Conservation (phyloP, 208 protist species). For the Naegleria fowleri region DNA sequence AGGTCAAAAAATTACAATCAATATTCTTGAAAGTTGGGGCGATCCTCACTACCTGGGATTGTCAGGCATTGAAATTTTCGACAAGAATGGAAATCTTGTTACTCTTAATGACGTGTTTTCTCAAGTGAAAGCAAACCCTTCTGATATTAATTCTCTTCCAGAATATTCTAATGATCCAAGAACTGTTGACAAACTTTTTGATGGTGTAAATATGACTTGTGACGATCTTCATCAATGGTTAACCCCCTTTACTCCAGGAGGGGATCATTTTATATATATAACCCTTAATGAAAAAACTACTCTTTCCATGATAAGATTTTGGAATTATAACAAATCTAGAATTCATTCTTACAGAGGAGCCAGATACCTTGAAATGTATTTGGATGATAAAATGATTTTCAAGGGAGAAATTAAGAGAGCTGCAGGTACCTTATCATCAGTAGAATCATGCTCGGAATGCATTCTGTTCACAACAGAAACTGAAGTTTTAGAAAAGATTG, state of each 20-base stretch:
- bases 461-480: slow-evolving; percentile 25
- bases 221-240: slow-evolving; percentile 72
- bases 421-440: not conserved
- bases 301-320: slow-evolving; percentile 66
- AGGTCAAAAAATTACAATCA: slow-evolving; percentile 58
- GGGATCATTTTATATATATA: slow-evolving; percentile 62
- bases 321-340: slow-evolving; percentile 83
- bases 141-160: slow-evolving; percentile 45
- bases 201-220: slow-evolving; percentile 62
- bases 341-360: slow-evolving; percentile 70
- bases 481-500: not conserved
- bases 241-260: slow-evolving; percentile 63
- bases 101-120: slow-evolving; percentile 34
- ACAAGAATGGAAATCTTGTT: slow-evolving; percentile 58
- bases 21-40: slow-evolving; percentile 72
- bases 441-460: not conserved
- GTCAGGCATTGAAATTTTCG: slow-evolving; percentile 76
- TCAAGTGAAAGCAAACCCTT: slow-evolving; percentile 33
- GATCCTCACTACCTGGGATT: slow-evolving; percentile 77
- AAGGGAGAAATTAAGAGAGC: slow-evolving; percentile 60
- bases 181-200: slow-evolving; percentile 65
- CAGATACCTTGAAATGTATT: slow-evolving; percentile 63
- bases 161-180: slow-evolving; percentile 44
- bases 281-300: slow-evolving; percentile 49
- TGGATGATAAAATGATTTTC: slow-evolving; percentile 67